These are phyloP conservation scores for Suillus decipiens DNA, from an alignment of 768 basidiomycete species.

Conservation along the genomic window DNA sequence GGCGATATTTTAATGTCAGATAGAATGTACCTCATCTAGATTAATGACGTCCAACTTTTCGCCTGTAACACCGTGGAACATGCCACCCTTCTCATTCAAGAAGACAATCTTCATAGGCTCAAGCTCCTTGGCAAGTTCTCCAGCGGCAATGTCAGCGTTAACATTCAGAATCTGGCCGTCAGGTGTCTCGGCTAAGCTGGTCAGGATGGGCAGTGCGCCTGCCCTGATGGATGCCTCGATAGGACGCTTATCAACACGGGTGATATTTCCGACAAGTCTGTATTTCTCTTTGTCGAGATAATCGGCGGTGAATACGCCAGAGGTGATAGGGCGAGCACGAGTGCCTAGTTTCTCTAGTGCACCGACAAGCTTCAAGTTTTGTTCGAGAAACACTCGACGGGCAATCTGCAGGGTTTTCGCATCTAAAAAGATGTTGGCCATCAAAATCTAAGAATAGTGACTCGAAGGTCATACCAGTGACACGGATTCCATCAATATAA, in stretches of 20 bases:
- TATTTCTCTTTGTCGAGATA: conserved; percentile 96
- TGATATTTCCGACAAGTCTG: conserved; percentile 94
- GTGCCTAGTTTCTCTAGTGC: conserved; percentile 95
- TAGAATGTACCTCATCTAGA: conserved; percentile 77
- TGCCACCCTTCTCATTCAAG: conserved; percentile 96
- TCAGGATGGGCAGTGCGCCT: conserved; percentile 94
- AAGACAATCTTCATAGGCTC: conserved; percentile 99
- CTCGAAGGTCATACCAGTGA: conserved; percentile 69
- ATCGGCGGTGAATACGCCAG: conserved; percentile 96
- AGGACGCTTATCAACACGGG: conserved; percentile 91
- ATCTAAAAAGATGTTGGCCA: conserved; percentile 46
- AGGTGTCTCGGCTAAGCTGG: conserved; percentile 88
- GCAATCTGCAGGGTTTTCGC: conserved; percentile 94
- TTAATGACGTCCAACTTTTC: conserved; percentile 97
- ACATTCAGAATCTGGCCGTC: conserved; percentile 99
- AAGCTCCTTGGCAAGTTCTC: conserved; percentile 95
- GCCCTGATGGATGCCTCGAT: conserved; percentile 96
- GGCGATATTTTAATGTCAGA: conserved; percentile 4
- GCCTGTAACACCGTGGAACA: conserved; percentile 96
- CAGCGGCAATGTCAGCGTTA: conserved; percentile 98
- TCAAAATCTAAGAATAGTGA: conserved; percentile 2
- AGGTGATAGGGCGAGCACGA: conserved; percentile 95
- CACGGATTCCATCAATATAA: conserved; percentile 96
- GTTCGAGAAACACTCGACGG: conserved; percentile 94
- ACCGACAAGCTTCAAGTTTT: conserved; percentile 92